These are phyloP conservation scores for Camptophora hylomeconis DNA, from an alignment of 2,329 filamentous ascomycete species.

Conservation along the genomic window DNA sequence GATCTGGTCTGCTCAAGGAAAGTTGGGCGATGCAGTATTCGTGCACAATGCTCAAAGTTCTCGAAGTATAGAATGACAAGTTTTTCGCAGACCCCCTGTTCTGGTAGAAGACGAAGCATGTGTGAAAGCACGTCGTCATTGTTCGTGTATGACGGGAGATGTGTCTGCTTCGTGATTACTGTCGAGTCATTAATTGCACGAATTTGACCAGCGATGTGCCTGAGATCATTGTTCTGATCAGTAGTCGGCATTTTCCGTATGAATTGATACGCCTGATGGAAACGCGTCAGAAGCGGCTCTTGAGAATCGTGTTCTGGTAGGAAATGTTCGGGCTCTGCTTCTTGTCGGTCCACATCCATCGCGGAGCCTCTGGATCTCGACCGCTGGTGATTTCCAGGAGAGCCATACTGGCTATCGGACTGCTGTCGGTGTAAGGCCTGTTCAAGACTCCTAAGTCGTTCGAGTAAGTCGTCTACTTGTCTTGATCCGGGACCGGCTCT, in stretches of 20 bases:
- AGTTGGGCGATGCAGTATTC: conserved; percentile 12
- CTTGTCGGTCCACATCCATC: no score
- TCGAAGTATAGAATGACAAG: conserved; percentile 14
- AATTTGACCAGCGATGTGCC: conserved; percentile 1
- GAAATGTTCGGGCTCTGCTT: no score
- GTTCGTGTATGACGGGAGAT: conserved; percentile 10
- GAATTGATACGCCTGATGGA: no score
- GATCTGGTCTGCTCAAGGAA: conserved; percentile 10
- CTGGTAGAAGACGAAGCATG: conserved; percentile 1
- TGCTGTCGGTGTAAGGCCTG: conserved; percentile 7
- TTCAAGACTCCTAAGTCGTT: conserved; percentile 11
- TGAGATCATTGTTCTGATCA: not conserved
- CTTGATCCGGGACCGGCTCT: not conserved
- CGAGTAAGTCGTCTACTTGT: conserved; percentile 11
- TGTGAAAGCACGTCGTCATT: conserved; percentile 7
- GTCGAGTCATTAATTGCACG: conserved; percentile 3
- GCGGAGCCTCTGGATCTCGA: not conserved
- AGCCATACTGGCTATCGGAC: conserved; percentile 1
- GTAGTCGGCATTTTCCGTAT: not conserved
- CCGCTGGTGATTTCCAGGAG: not conserved
- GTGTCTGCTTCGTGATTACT: conserved; percentile 5
- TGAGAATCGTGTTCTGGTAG: no score
- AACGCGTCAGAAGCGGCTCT: no score
- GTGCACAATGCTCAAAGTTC: conserved; percentile 17
- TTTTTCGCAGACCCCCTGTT: conserved; percentile 7